Percentiles rank a stretch among this genome's conserved stretches.
These are phyloP conservation scores for Aureobasidium sp. DNA, from an alignment of 2,329 filamentous ascomycete genomes.

Conservation along the genomic window DNA sequence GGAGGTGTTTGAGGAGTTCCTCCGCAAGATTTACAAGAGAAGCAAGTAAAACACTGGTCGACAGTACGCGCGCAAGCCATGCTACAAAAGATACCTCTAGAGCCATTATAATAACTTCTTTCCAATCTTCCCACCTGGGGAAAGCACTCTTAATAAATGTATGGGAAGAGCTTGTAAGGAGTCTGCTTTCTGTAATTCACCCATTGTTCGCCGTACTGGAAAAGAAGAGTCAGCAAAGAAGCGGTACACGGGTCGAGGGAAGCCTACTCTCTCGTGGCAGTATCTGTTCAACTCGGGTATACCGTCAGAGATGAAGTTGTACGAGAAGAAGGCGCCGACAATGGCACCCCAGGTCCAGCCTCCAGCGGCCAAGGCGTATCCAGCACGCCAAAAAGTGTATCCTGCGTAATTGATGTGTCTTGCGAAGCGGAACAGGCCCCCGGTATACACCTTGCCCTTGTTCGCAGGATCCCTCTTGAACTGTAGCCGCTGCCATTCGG, in stretches of 20 bases:
- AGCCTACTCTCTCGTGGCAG: slow-evolving; percentile 33
- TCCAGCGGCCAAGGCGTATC: slow-evolving; percentile 40
- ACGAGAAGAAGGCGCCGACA: slow-evolving; percentile 34
- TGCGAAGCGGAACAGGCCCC: slow-evolving; percentile 41
- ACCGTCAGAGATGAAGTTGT: slow-evolving; percentile 36
- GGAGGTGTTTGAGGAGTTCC: slow-evolving; percentile 78
- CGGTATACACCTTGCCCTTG: slow-evolving; percentile 43
- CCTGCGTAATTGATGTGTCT: slow-evolving; percentile 48
- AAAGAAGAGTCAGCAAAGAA: slow-evolving; percentile 1
- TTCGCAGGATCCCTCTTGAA: slow-evolving; percentile 45
- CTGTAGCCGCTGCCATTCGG: slow-evolving; percentile 47
- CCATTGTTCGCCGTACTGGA: slow-evolving; percentile 33
- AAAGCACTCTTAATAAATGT: slow-evolving; percentile 20
- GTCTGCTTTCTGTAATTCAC: slow-evolving; percentile 29
- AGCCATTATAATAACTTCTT: slow-evolving; percentile 7
- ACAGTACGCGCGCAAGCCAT: slow-evolving; percentile 1
- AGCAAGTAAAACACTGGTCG: slow-evolving; percentile 60
- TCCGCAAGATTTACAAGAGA: slow-evolving; percentile 96
- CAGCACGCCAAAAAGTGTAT: slow-evolving; percentile 43
- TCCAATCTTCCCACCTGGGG: neutral
- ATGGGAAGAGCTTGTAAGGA: slow-evolving; percentile 33
- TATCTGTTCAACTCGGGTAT: slow-evolving; percentile 44
- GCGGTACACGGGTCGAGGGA: neutral
- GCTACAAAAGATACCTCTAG: slow-evolving; percentile 7
- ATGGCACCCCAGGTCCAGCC: slow-evolving; percentile 38